These are phyloP conservation scores for Zopfochytrium polystomum DNA, from an alignment of 371 early-diverging fungal genomes.

Conservation along the genomic window DNA sequence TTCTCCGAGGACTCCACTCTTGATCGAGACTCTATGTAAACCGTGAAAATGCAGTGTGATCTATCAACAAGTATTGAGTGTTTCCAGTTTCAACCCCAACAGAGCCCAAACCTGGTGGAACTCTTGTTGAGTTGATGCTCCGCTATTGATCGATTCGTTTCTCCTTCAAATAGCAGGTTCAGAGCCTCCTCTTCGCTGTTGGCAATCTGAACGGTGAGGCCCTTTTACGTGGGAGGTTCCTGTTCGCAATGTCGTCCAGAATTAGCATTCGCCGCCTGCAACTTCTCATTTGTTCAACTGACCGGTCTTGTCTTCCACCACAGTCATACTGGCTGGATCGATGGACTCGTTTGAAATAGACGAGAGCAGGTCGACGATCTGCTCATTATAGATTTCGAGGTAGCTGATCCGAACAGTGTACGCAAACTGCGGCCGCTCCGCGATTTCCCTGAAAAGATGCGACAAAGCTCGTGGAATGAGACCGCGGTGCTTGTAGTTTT, in stretches of 20 bases:
- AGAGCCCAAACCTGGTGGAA: slow-evolving; percentile 39
- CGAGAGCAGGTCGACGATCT: slow-evolving; percentile 55
- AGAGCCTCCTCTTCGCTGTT: slow-evolving; percentile 56
- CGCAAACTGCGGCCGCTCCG: slow-evolving; percentile 47
- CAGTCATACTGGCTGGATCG: slow-evolving; percentile 29
- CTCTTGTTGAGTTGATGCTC: slow-evolving; percentile 55
- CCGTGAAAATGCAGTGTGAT: slow-evolving; percentile 64
- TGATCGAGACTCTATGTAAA: slow-evolving; percentile 54
- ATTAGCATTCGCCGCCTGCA: background rate
- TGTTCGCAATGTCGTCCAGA: slow-evolving; percentile 7
- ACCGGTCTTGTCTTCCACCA: slow-evolving; percentile 52
- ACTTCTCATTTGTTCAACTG: slow-evolving; percentile 19
- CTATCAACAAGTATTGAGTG: slow-evolving; percentile 27
- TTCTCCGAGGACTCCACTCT: slow-evolving; percentile 53
- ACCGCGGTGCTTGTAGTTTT: slow-evolving; percentile 59
- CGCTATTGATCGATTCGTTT: slow-evolving; percentile 53
- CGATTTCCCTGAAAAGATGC: slow-evolving; percentile 48
- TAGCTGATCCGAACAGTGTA: slow-evolving; percentile 50
- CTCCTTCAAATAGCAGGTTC: slow-evolving; percentile 57
- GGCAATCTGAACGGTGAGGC: slow-evolving; percentile 45
- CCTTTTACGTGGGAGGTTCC: slow-evolving; percentile 55
- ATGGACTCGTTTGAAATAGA: slow-evolving; percentile 3
- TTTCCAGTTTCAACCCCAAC: background rate
- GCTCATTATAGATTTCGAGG: slow-evolving; percentile 71
- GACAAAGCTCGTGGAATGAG: slow-evolving; percentile 53